Evolutionary conservation across 2,329 filamentous ascomycete species (phyloP).

Genomic region (Beauveria pseudobassiana): DNA sequence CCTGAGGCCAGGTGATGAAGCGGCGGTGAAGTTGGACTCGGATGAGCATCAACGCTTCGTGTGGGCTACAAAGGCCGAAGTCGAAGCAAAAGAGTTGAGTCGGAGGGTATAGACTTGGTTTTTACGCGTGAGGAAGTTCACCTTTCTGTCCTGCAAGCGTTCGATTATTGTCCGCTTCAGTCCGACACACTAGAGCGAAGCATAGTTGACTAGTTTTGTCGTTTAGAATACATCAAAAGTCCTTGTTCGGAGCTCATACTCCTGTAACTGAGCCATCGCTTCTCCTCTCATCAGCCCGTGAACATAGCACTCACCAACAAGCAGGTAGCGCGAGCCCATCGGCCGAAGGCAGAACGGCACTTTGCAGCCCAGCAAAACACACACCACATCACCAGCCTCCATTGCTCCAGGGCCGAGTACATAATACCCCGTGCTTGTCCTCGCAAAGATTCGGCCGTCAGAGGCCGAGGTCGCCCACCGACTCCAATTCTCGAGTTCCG

Average conservation of each 20-base stretch:
- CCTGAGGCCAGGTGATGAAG: neutral
- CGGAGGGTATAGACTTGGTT: neutral
- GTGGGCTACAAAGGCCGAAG: neutral
- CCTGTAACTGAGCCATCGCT: neutral
- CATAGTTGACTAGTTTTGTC: neutral
- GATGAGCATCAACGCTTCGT: neutral
- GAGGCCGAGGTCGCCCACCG: neutral
- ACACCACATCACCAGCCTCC: neutral
- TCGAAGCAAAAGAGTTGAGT: neutral
- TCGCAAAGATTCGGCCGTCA: neutral
- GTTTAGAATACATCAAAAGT: neutral
- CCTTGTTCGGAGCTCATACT: neutral
- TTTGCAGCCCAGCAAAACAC: neutral
- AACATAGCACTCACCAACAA: neutral
- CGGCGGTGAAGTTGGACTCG: neutral
- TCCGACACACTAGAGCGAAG: neutral
- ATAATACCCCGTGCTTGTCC: neutral
- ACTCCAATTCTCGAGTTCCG: neutral
- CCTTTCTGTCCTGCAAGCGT: neutral
- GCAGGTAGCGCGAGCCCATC: neutral
- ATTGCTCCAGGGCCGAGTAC: neutral
- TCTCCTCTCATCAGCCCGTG: neutral
- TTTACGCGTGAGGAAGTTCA: neutral
- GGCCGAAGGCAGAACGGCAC: neutral
- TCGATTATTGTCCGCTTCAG: neutral